These are phyloP conservation scores for Hygrophoropsis aurantiaca DNA, from an alignment of 768 basidiomycete genomes.

Conservation along the genomic window DNA sequence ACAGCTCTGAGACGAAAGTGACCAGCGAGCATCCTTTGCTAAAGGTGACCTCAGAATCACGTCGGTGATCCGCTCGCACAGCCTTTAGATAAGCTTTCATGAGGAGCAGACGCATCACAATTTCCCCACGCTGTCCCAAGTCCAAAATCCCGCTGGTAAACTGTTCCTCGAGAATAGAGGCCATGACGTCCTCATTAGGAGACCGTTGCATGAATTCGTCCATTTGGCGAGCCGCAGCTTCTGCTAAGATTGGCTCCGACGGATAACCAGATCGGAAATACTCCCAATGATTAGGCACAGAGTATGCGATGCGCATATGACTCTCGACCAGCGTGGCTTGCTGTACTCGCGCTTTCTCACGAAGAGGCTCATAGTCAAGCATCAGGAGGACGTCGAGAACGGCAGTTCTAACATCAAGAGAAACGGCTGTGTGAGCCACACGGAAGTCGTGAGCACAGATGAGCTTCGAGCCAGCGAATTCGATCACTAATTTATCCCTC, in stretches of 20 bases:
- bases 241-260: constrained; percentile 35
- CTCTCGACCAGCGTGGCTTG: constrained; percentile 16
- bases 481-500: too few species aligned
- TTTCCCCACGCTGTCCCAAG: constrained; percentile 24
- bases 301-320: constrained; percentile 19
- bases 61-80: constrained; percentile 2
- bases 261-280: constrained; percentile 29
- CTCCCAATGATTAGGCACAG: constrained; percentile 12
- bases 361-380: constrained; percentile 15
- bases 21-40: constrained; percentile 9
- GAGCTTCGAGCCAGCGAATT: not conserved
- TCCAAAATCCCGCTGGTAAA: constrained; percentile 14
- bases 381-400: constrained; percentile 14
- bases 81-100: constrained; percentile 21
- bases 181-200: not conserved
- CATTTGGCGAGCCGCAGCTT: constrained; percentile 23
- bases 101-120: constrained; percentile 24
- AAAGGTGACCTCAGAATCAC: not conserved
- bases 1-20: constrained; percentile 19
- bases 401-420: not conserved
- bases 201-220: not conserved
- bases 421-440: too few species aligned
- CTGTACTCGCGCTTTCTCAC: not conserved
- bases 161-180: constrained; percentile 3
- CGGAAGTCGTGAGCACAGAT: too few species aligned